Conservation (phyloP, 2,329 filamentous ascomycete species). For the Neonectria hederae region DNA sequence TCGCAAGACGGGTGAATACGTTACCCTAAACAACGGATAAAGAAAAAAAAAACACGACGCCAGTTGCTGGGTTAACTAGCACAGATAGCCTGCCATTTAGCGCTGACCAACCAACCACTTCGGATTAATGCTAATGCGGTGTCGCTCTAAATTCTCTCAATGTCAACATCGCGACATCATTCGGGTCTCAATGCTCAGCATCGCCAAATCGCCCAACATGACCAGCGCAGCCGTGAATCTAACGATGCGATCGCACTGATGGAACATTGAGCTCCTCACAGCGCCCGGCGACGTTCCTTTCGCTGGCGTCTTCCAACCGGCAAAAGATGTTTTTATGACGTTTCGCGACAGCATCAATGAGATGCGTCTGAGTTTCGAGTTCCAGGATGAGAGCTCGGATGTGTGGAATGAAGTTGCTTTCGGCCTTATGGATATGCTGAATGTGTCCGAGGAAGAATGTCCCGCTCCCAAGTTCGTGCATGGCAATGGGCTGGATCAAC, state of each 20-base stretch:
- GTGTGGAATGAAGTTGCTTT: background rate
- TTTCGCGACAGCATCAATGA: slow-evolving; percentile 11
- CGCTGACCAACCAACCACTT: too few species aligned
- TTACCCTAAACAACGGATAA: too few species aligned
- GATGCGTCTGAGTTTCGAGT: slow-evolving; percentile 13
- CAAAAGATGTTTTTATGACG: slow-evolving; percentile 1
- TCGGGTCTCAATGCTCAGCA: too few species aligned
- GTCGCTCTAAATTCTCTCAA: too few species aligned
- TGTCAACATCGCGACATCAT: too few species aligned
- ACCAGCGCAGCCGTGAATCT: too few species aligned
- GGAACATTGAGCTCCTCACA: slow-evolving; percentile 9
- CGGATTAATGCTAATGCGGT: too few species aligned
- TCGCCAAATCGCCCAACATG: too few species aligned
- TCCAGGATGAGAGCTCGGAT: background rate
- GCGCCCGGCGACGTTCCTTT: background rate
- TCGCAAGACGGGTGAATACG: too few species aligned
- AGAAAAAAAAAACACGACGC: too few species aligned
- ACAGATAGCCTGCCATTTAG: too few species aligned
- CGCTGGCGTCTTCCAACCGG: slow-evolving; percentile 1
- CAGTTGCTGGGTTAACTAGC: too few species aligned
- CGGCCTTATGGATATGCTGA: background rate
- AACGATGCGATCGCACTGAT: slow-evolving; percentile 1
- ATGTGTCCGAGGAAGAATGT: background rate
- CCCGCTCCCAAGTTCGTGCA: slow-evolving; percentile 7
- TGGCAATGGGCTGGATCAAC: slow-evolving; percentile 3